Percentiles rank a stretch among this genome's conserved stretches.
phyloP scores from a whole-genome alignment of 2,329 filamentous ascomycete genomes.

The Fusarium bulbicola region DNA sequence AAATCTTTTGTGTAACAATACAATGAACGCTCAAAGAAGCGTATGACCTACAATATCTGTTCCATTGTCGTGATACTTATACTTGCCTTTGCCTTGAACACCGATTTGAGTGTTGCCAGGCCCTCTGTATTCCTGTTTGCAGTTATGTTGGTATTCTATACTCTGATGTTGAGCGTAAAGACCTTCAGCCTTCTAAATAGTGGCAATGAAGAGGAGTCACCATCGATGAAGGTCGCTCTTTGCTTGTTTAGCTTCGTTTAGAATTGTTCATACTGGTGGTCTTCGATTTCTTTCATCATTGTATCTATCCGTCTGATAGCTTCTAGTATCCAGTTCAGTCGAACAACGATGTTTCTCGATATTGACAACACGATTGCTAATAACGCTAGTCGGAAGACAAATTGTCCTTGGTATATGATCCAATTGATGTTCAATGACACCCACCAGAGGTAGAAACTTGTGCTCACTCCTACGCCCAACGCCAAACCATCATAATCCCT shows the following conservation, averaged over 20 bases:
- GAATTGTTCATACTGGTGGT: neutral
- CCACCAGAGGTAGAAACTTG: neutral
- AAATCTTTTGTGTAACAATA: conserved; percentile 37
- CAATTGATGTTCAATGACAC: neutral
- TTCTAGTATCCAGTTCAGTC: neutral
- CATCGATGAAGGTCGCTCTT: neutral
- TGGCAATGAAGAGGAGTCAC: neutral
- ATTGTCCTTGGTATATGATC: neutral
- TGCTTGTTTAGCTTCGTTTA: no score
- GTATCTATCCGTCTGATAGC: no score
- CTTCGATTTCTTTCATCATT: neutral
- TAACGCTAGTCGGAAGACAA: neutral
- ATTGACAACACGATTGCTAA: neutral
- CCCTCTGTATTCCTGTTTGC: no score
- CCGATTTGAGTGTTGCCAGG: neutral
- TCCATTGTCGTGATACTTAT: neutral
- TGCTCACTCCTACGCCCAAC: neutral
- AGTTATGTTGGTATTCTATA: neutral
- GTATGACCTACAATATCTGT: conserved; percentile 3
- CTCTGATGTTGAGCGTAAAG: neutral
- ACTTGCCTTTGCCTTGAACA: no score
- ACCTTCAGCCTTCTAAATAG: no score
- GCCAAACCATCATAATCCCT: neutral
- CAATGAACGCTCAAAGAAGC: conserved; percentile 34
- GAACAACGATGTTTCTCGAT: neutral